Base-by-base conservation (phyloP, 306 rosid genomes). In the Nissolia schottii region DNA sequence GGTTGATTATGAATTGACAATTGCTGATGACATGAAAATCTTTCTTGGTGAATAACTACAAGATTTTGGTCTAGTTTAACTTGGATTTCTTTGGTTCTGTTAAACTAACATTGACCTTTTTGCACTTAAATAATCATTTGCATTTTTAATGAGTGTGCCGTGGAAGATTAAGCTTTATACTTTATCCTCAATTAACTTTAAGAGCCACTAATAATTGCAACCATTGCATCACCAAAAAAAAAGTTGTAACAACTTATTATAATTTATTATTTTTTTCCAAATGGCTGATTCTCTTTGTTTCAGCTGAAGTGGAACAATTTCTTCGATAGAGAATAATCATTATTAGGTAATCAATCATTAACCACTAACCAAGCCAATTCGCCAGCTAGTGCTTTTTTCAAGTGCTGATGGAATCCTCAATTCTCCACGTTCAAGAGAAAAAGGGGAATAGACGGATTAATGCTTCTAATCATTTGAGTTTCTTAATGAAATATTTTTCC, bases 321-420 rank as follows among this genome's bases (percentile, higher is more conserved):
- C 76, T 53, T 61, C 14, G 45, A 43, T 41, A 6, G 60, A 41
- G 46, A 46, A 61, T 74, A n/a, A n/a, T n/a, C 22, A 73, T 67
- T 68, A 38, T 70, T 80, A 25, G 70, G 78, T 80, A 64, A 49
- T 76, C 70, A 76, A 66, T 81, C 78, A 57, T 70, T 9, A 48
- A 24, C 43, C 43, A 25, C 68, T 71, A 32, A 78, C 62, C 63
- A 50, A 50, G 51, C 48, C 31, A 19, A 55, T 54, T 23, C 19
- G 5, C 64, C 45, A 60, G 18, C 37, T 35, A 57, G 6, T 55
- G 3, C 15, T 28, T 53, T 48, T 41, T 11, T 12, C n/a, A n/a
- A 29, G 61, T 27, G 65, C 28, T 27, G 29, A 10, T 9, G 5
- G 56, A 67, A 68, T 55, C 51, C 19, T 0, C 13, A 45, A 14